Conservation (phyloP, 345 rosid species). For the Citropsis articulata region DNA sequence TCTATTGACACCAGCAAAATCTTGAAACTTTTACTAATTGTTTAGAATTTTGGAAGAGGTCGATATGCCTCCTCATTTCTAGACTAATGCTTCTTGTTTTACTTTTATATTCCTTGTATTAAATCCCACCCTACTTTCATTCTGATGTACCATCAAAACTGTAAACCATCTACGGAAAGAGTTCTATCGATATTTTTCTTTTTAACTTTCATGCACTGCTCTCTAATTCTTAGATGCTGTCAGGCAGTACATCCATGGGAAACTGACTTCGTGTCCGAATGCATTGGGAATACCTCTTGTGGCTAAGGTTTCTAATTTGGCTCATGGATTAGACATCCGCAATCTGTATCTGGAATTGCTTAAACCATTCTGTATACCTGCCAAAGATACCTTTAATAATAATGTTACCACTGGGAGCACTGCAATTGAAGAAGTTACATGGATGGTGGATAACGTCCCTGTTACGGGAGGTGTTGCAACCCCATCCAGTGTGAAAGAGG, state of each 20-base stretch:
- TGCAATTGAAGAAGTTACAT: constrained; percentile 37
- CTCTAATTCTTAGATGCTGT: constrained; percentile 23
- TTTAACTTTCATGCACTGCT: neutral
- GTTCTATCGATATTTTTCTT: neutral
- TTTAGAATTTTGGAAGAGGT: neutral
- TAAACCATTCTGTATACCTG: constrained; percentile 48
- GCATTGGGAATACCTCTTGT: constrained; percentile 86
- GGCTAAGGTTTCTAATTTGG: constrained; percentile 48
- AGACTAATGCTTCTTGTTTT: neutral
- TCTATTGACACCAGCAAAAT: neutral
- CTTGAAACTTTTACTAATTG: neutral
- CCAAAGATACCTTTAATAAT: constrained; percentile 33
- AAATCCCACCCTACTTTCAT: neutral
- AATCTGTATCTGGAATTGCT: constrained; percentile 62
- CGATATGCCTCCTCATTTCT: neutral
- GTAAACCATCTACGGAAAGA: neutral
- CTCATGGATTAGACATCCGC: constrained; percentile 57
- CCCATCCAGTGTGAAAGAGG: constrained; percentile 33
- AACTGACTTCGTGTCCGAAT: constrained; percentile 49
- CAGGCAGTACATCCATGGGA: constrained; percentile 72
- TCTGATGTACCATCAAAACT: neutral
- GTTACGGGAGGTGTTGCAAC: constrained; percentile 30
- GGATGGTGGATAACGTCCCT: constrained; percentile 33
- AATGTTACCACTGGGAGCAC: constrained; percentile 30
- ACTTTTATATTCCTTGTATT: neutral